Evolutionary conservation across 192 early-diverging fungal species (phyloP).

Genomic region (Lobosporangium transversale): DNA sequence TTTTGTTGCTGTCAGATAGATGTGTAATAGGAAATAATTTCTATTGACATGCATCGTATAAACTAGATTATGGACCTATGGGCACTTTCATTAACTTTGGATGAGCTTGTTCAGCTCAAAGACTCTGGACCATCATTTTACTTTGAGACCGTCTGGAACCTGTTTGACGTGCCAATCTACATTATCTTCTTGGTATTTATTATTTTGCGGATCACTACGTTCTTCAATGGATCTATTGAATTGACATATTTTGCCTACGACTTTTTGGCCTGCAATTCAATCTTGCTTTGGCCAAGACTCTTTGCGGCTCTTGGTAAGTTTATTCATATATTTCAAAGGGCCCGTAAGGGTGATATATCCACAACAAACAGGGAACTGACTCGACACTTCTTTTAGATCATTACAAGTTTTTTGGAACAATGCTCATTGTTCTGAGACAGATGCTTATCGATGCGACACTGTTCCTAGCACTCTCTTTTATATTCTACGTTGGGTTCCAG

Average conservation of each 20-base stretch:
- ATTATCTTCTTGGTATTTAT: conserved; percentile 50
- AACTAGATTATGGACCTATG: conserved; percentile 51
- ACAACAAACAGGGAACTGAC: background rate
- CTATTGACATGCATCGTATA: background rate
- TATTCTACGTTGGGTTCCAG: conserved; percentile 56
- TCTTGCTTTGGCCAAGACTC: conserved; percentile 55
- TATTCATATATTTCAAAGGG: background rate
- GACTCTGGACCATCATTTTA: conserved; percentile 53
- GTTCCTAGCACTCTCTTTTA: conserved; percentile 48
- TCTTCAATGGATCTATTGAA: conserved; percentile 24
- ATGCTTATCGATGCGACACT: conserved; percentile 55
- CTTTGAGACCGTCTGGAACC: conserved; percentile 59
- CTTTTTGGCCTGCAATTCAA: conserved; percentile 53
- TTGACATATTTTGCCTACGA: conserved; percentile 47
- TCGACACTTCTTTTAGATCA: conserved; percentile 22
- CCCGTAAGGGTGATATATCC: background rate
- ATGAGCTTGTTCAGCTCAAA: conserved; percentile 51
- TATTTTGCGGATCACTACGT: conserved; percentile 31
- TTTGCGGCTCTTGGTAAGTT: conserved; percentile 49
- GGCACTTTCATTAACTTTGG: conserved; percentile 36
- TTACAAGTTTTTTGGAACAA: conserved; percentile 55
- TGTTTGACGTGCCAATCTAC: conserved; percentile 54
- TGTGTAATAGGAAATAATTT: background rate
- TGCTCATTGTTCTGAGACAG: conserved; percentile 54
- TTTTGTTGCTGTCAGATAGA: background rate